Conservation (phyloP, 106 monocot genomes). For the Dendrobium chrysotoxum region DNA sequence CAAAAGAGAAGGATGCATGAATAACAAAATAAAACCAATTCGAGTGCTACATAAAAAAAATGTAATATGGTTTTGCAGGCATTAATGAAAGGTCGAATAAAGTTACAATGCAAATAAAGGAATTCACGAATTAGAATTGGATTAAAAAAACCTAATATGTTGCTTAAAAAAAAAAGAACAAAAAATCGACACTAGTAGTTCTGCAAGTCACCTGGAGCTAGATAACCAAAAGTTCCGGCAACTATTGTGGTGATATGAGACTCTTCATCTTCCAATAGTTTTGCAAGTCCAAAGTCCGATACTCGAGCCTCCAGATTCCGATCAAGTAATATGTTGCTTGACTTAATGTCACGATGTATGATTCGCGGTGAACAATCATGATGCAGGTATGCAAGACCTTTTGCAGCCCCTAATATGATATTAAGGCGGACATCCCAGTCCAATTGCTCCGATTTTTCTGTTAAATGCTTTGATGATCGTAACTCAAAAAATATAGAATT, state of each 20-base stretch:
- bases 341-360: slow-evolving; percentile 98
- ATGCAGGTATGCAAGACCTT: slow-evolving; percentile 92
- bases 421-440: slow-evolving; percentile 95
- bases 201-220: slow-evolving; percentile 79
- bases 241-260: slow-evolving; percentile 96
- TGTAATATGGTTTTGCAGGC: neutral
- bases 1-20: neutral
- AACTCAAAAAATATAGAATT: neutral
- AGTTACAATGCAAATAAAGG: neutral
- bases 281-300: slow-evolving; percentile 97
- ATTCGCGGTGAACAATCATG: slow-evolving; percentile 98
- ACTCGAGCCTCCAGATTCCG: slow-evolving; percentile 88
- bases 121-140: neutral
- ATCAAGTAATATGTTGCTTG: slow-evolving; percentile 97
- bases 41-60: neutral
- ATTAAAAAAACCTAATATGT: neutral
- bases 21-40: neutral
- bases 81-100: neutral
- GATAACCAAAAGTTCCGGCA: slow-evolving; percentile 98
- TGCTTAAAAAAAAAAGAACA: neutral
- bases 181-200: neutral
- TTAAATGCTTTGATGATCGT: slow-evolving; percentile 6
- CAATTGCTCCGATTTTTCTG: slow-evolving; percentile 82
- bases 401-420: slow-evolving; percentile 93
- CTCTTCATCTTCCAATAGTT: slow-evolving; percentile 86